Evolutionary conservation across 2,329 filamentous ascomycete genomes (phyloP).

Genomic region (Xylaria sp.): DNA sequence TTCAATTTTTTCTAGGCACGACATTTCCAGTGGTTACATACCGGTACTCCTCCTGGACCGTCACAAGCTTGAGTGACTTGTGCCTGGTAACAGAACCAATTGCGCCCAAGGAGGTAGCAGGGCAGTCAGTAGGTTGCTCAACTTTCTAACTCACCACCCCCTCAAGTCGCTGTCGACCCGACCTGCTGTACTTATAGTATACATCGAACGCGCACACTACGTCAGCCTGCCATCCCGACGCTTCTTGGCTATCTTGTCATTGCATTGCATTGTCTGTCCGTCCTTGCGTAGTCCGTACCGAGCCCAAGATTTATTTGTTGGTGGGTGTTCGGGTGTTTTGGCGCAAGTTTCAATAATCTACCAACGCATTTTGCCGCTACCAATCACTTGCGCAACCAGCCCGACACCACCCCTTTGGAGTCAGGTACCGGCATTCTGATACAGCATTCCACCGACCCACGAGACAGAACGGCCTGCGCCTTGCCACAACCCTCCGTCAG

Average conservation of each 20-base stretch:
- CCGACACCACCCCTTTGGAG: slow-evolving; percentile 40
- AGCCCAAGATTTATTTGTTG: not conserved
- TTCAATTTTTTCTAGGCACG: not conserved
- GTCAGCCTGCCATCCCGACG: not conserved
- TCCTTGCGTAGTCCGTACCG: not conserved
- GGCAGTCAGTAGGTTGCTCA: not conserved
- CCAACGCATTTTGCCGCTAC: slow-evolving; percentile 34
- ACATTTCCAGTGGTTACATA: not conserved
- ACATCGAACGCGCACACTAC: not conserved
- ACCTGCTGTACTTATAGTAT: not conserved
- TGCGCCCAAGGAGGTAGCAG: slow-evolving; percentile 5
- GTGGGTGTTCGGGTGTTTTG: slow-evolving; percentile 31
- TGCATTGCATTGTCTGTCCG: slow-evolving; percentile 8
- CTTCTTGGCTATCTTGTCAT: slow-evolving; percentile 19
- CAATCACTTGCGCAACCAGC: slow-evolving; percentile 43
- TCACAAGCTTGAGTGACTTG: slow-evolving; percentile 15
- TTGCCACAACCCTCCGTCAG: slow-evolving; percentile 36
- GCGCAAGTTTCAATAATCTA: slow-evolving; percentile 38
- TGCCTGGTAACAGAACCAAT: slow-evolving; percentile 8
- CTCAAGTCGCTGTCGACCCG: not conserved
- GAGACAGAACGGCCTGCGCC: slow-evolving; percentile 36
- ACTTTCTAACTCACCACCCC: not conserved
- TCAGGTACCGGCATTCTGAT: slow-evolving; percentile 41
- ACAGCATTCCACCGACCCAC: slow-evolving; percentile 51
- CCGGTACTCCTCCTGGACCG: not conserved